Evolutionary conservation across 2,329 filamentous ascomycete species (phyloP).

Genomic region (Exophiala bonariae): DNA sequence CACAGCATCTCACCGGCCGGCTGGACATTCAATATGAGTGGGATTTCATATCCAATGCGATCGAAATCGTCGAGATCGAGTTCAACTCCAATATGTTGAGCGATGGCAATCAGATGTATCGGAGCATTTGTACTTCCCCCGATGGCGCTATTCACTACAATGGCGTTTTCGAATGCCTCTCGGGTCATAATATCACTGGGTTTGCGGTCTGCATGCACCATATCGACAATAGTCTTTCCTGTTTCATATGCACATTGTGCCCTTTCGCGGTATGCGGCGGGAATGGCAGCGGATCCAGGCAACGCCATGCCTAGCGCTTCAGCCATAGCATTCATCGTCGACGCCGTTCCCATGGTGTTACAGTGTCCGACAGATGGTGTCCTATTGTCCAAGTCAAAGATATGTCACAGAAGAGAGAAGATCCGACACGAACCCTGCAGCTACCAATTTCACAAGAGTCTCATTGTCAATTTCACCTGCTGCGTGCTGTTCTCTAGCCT

Average conservation of each 20-base stretch:
- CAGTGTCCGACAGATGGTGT: conserved; percentile 51
- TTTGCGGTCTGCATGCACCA: conserved; percentile 50
- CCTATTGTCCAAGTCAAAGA: conserved; percentile 26
- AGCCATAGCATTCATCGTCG: conserved; percentile 54
- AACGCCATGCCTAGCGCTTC: conserved; percentile 56
- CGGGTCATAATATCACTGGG: conserved; percentile 58
- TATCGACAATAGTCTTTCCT: conserved; percentile 51
- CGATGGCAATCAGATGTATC: conserved; percentile 57
- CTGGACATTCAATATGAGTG: conserved; percentile 57
- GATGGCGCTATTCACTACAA: conserved; percentile 56
- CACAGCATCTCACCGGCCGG: conserved; percentile 55
- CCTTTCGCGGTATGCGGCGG: conserved; percentile 51
- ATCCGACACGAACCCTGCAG: conserved; percentile 35
- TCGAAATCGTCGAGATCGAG: conserved; percentile 58
- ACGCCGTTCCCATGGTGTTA: conserved; percentile 57
- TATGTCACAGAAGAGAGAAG: neutral
- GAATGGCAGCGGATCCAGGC: conserved; percentile 52
- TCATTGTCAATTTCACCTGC: conserved; percentile 48
- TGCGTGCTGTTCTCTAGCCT: conserved; percentile 49
- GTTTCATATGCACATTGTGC: conserved; percentile 51
- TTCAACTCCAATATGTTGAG: conserved; percentile 53
- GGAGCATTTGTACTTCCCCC: conserved; percentile 59
- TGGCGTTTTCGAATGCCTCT: conserved; percentile 57
- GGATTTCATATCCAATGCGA: conserved; percentile 49
- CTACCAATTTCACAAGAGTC: conserved; percentile 48